Base-by-base conservation (phyloP, 1,139 yeast genomes). In the Pichia sp. region DNA sequence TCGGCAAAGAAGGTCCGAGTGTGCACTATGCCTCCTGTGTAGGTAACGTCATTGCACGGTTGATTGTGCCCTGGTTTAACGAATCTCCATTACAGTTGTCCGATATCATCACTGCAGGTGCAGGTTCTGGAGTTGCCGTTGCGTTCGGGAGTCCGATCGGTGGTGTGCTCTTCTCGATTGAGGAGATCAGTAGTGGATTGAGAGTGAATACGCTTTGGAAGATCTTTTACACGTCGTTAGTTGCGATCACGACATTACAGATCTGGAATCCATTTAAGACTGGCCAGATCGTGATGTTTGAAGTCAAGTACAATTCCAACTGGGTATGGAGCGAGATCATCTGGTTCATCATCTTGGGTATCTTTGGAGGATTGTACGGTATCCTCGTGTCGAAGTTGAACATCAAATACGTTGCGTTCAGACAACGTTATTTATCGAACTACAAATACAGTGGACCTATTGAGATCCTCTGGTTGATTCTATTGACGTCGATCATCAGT, bases 341-440 rank as follows among this genome's bases (percentile, higher is more conserved):
- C 1, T 74, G 89, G 48, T 93, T 85, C 60, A 73, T 88, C 4
- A 47, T 91, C 3, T 62, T 93, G 20, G 99, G 99, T 0, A 61
- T 86, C 0, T 91, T 91, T 70, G 99, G 99, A 3, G 99, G 99
- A 0, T 62, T 86, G 2, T 90, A 89, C 60, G 99, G 99, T 1
- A 83, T 87, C 10, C 63, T 87, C 20, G 84, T 91, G n/a, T 77
- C 89, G 38, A 84, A 81, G 58, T 79, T 81, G 69, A 91, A 93
- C 62, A 79, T 90, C 43, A 75, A 82, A 36, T 89, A 83, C 42
- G 95, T 88, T 21, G 76, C 85, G 5, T 87, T 90, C 65, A 73
- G 99, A 45, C 89, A 87, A 60, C 75, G 72, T 51, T 88, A 77
- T 59, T 70, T 93, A 37, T 70, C 71, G 1, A 68, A 70, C 40